Base-by-base conservation (phyloP, 1,284 basidiomycete genomes). In the Tilletia indica region DNA sequence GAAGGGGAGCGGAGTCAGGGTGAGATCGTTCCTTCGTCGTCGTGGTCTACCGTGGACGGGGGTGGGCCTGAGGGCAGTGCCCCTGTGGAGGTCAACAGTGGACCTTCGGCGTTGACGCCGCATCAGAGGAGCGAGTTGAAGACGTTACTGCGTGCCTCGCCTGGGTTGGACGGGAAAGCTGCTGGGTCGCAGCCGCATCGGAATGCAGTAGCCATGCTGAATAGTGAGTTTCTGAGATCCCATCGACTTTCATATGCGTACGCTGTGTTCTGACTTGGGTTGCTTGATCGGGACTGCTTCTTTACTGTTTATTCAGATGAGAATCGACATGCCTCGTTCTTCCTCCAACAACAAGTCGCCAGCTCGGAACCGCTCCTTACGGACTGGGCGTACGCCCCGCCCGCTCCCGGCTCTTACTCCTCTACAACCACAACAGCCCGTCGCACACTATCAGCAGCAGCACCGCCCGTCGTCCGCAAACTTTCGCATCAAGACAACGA, bases 171-270 rank as follows among this genome's bases (percentile, higher is more conserved):
- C 4, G 61, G 61, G 19, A 64, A 42, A 6, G 36, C 34, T 38
- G 36, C 34, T 11, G 34, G 56, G 21, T 64, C 36, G 34, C 16
- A 38, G 61, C 19, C 61, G 1, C 38, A 38, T 36, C 36, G 12
- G 16, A 38, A 64, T 19, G 38, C 61, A 19, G 34, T 42, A 14
- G 61, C 34, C 12, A 38, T 64, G 61, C 36, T 64, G 36, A 64
- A 34, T 16, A 64, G 61, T 64, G 31, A 64, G 61, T 64, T 34
- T 64, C 36, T 61, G 8, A 61, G 8, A 61, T 14, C 51, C n/a
- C 19, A 9, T 45, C 42, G 42, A 45, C 14, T 31, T 31, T 31
- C 25, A 31, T 31, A 31, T 31, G 25, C 25, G 25, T 31, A 31
- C 25, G 25, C 25, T 31, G 25, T 31, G 25, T 31, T 31, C 25